phyloP scores from a whole-genome alignment of 2,329 filamentous ascomycete species.

The Cladophialophora exuberans region DNA sequence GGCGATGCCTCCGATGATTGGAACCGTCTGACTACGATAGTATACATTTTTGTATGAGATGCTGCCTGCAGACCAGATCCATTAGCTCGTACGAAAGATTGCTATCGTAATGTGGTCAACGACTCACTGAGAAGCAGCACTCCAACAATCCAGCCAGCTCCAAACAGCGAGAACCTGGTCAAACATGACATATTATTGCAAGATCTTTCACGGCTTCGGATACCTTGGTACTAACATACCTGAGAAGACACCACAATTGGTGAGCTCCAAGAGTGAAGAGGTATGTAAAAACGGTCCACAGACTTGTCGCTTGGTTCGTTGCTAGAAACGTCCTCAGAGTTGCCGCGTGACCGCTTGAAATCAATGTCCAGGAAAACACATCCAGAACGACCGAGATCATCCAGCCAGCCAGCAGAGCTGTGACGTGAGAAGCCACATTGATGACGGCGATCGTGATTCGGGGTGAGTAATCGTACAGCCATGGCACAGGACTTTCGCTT shows the following conservation, averaged over 20 bases:
- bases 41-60: neutral
- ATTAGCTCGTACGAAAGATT: neutral
- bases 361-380: neutral
- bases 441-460: neutral
- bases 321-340: neutral
- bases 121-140: neutral
- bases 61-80: neutral
- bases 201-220: neutral
- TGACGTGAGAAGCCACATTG: neutral
- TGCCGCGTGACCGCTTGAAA: neutral
- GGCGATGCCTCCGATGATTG: neutral
- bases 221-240: neutral
- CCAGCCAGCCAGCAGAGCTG: neutral
- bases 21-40: neutral
- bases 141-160: neutral
- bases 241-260: neutral
- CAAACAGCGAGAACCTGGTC: neutral
- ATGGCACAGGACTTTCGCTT: neutral
- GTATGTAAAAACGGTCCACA: neutral
- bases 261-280: neutral
- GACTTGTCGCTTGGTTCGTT: neutral
- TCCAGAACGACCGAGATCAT: neutral
- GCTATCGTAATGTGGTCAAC: neutral
- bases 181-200: neutral
- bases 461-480: neutral